Base-by-base conservation (phyloP, 306 rosid species). In the Vigna hirtella region DNA sequence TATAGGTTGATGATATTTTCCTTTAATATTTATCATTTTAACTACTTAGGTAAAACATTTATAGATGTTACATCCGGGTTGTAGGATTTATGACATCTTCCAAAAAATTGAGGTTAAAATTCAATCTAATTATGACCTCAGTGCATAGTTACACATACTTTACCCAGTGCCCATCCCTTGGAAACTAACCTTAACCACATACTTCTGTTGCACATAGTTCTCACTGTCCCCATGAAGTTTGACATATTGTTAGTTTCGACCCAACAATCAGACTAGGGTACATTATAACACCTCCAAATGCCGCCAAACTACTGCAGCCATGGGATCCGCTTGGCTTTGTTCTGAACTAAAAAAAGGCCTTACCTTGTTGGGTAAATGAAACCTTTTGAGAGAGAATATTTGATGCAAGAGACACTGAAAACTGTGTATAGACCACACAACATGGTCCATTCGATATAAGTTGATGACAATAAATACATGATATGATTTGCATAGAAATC, bases 1-100 rank as follows among this genome's bases (percentile, higher is more conserved):
- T 78, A 67, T 20, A 24, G 56, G 67, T 53, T 51, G 9, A 62
- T 64, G 81, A 24, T 52, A 55, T 5, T n/a, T 70, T 70, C 56
- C 32, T 53, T 36, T 24, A 6, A 30, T 77, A 16, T 16, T 73
- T 67, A 16, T 28, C 16, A 30, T 3, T 65, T 49, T 36, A 38
- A 12, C 38, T 64, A 14, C 24, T 52, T 43, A 9, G 10, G 55
- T 55, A 48, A 65, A 38, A 14, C 30, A 56, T 11, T 18, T 49
- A 76, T 65, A 20, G 40, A 59, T 80, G 72, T 72, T 65, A 11
- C 36, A 18, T 56, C 45, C 47, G 28, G 51, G 49, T 10, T 20
- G 66, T 72, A 71, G 34, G 67, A 48, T 45, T 7, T 81, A 50
- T 48, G 52, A 32, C 3, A 32, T 48, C 5, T 53, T 53, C 20